These are phyloP conservation scores for Dicorynia guianensis DNA, from an alignment of 306 rosid genomes.

Conservation along the genomic window DNA sequence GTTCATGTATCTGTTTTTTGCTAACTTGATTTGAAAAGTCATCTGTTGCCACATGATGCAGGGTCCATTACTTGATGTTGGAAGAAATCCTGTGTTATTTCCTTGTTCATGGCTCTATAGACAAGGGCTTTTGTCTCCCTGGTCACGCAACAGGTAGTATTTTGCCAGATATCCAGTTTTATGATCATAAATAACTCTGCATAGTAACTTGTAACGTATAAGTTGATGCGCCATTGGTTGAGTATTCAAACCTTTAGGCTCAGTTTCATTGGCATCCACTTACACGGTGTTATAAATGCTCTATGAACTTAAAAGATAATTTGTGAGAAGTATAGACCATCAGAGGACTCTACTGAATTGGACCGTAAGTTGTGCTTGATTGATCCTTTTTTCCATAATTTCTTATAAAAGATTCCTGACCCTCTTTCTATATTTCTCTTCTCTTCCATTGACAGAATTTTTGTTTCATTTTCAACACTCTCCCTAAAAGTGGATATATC, in stretches of 20 bases:
- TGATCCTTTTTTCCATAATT: slow-evolving; percentile 27
- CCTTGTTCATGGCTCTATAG: slow-evolving; percentile 88
- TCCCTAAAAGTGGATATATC: no score
- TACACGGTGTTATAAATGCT: slow-evolving; percentile 16
- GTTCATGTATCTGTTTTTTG: slow-evolving; percentile 10
- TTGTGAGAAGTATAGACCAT: neutral
- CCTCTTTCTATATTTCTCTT: slow-evolving; percentile 5
- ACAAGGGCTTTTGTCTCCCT: slow-evolving; percentile 86
- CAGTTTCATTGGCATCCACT: neutral
- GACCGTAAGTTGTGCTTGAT: slow-evolving; percentile 25
- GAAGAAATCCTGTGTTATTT: slow-evolving; percentile 82
- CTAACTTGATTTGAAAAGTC: slow-evolving; percentile 25
- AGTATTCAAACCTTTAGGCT: slow-evolving; percentile 17
- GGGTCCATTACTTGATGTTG: slow-evolving; percentile 95
- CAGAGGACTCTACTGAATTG: slow-evolving; percentile 23
- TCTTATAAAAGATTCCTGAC: slow-evolving; percentile 28
- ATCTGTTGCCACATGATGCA: slow-evolving; percentile 52
- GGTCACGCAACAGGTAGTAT: slow-evolving; percentile 82
- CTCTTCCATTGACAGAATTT: neutral
- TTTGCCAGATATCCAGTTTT: slow-evolving; percentile 51
- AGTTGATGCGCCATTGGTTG: slow-evolving; percentile 5
- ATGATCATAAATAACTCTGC: slow-evolving; percentile 34
- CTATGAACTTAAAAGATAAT: neutral
- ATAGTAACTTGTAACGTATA: neutral
- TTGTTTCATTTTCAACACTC: no score